Percentiles rank a stretch among this genome's conserved stretches.
These are phyloP conservation scores for Entomortierella lignicola DNA, from an alignment of 192 early-diverging fungal species.

Conservation along the genomic window DNA sequence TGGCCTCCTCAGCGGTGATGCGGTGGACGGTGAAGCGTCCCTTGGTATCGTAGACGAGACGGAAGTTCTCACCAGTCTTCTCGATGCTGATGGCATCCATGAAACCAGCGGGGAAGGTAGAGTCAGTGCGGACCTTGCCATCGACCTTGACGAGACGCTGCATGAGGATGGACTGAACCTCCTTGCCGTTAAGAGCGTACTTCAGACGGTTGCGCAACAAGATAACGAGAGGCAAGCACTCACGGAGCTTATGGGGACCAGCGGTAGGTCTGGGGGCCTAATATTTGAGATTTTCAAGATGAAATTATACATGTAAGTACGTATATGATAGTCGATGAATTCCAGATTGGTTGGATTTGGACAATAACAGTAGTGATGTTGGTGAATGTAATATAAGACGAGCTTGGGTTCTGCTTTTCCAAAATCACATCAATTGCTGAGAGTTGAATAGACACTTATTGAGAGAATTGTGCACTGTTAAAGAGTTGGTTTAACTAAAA, in stretches of 20 bases:
- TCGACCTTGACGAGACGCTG: conserved; percentile 99
- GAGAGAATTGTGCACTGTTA: too few relatives aligned
- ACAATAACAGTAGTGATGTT: too few relatives aligned
- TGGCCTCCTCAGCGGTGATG: conserved; percentile 97
- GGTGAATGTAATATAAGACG: too few relatives aligned
- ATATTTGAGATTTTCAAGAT: background rate
- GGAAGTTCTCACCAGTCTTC: conserved; percentile 99
- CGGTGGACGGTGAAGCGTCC: conserved; percentile 99
- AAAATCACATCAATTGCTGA: too few relatives aligned
- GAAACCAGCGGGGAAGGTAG: conserved; percentile 77
- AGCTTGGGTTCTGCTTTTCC: too few relatives aligned
- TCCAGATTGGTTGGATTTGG: too few relatives aligned
- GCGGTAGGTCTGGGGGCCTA: conserved; percentile 93
- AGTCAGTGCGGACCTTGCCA: conserved; percentile 84
- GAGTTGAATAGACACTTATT: too few relatives aligned
- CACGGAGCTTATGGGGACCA: conserved; percentile 99
- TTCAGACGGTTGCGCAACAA: conserved; percentile 99
- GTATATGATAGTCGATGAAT: too few relatives aligned
- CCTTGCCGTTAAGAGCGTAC: conserved; percentile 98
- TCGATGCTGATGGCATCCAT: conserved; percentile 92
- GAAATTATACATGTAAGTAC: background rate
- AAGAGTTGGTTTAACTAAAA: too few relatives aligned
- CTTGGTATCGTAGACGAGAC: conserved; percentile 99
- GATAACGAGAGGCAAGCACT: conserved; percentile 97
- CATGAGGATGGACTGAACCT: conserved; percentile 96